These are phyloP conservation scores for Pulveroboletus sp. DNA, from an alignment of 768 basidiomycete genomes.

Conservation along the genomic window DNA sequence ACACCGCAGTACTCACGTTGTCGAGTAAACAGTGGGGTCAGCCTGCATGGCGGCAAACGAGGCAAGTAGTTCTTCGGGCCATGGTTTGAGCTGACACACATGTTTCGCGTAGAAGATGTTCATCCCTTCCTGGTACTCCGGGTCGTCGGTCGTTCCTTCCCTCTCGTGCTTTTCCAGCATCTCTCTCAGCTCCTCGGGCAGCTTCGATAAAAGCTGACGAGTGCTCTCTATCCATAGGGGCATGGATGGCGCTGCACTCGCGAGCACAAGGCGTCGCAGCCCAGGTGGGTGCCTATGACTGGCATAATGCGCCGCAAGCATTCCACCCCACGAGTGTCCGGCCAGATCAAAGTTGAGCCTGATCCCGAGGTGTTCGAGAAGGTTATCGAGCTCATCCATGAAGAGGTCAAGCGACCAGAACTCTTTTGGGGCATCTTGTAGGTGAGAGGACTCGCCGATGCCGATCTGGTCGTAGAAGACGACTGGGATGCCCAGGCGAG, in stretches of 20 bases:
- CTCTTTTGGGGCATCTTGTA: conserved; percentile 16
- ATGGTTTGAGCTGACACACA: conserved; percentile 30
- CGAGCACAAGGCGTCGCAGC: conserved; percentile 34
- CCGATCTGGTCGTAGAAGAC: conserved; percentile 55
- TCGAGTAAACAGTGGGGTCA: conserved; percentile 33
- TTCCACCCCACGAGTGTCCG: conserved; percentile 62
- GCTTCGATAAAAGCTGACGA: conserved; percentile 20
- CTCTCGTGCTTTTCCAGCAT: conserved; percentile 32
- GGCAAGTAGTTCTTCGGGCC: conserved; percentile 32
- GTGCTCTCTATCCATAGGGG: conserved; percentile 27
- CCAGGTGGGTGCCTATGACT: conserved; percentile 38
- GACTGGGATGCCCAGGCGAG: conserved; percentile 34
- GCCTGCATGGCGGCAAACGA: conserved; percentile 24
- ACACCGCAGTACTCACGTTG: conserved; percentile 28
- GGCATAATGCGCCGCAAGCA: conserved; percentile 43
- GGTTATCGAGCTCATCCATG: conserved; percentile 51
- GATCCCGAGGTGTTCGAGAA: conserved; percentile 43
- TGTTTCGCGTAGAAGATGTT: conserved; percentile 33
- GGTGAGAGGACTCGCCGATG: conserved; percentile 43
- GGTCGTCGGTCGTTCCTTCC: conserved; percentile 29
- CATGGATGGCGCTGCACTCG: conserved; percentile 33
- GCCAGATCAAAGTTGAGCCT: conserved; percentile 40
- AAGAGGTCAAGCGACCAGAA: conserved; percentile 52
- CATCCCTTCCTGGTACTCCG: conserved; percentile 34
- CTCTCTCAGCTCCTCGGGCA: conserved; percentile 27